phyloP scores from a whole-genome alignment of 108 stramenopile species.

The Cyclotella sp. region DNA sequence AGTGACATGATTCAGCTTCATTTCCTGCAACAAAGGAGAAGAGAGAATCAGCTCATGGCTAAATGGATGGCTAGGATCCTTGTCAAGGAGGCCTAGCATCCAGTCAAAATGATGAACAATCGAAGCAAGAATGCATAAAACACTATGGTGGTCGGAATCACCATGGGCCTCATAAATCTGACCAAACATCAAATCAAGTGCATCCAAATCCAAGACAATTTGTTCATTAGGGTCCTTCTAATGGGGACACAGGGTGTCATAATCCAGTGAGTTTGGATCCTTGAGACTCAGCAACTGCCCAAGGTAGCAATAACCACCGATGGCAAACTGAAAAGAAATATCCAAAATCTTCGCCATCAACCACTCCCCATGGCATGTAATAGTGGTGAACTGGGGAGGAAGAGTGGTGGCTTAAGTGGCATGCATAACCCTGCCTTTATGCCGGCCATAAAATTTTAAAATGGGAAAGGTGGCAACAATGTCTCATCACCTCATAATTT shows the following conservation, averaged over 20 bases:
- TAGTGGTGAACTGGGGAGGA: conserved; percentile 49
- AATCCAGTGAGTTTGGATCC: conserved; percentile 28
- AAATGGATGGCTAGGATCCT: conserved; percentile 38
- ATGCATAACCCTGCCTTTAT: conserved; percentile 49
- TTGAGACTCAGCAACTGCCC: conserved; percentile 44
- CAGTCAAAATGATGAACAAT: conserved; percentile 48
- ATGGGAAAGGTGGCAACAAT: conserved; percentile 17
- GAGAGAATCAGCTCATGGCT: neutral
- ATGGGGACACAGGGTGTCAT: conserved; percentile 45
- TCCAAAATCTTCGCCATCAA: conserved; percentile 47
- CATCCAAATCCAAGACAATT: neutral
- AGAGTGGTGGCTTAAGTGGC: conserved; percentile 44
- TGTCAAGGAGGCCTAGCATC: conserved; percentile 7
- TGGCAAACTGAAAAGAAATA: conserved; percentile 50
- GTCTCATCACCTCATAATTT: neutral
- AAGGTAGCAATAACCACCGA: conserved; percentile 48
- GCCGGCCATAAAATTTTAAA: conserved; percentile 44
- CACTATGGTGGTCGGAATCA: conserved; percentile 13
- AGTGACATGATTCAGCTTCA: conserved; percentile 32
- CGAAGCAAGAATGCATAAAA: conserved; percentile 30
- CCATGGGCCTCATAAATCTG: conserved; percentile 3
- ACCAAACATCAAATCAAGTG: neutral
- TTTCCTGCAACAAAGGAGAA: conserved; percentile 32
- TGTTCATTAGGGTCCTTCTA: conserved; percentile 7
- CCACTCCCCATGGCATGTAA: conserved; percentile 55